Base-by-base conservation (phyloP, 495 filamentous ascomycete genomes). In the Mycothermus thermophilus region DNA sequence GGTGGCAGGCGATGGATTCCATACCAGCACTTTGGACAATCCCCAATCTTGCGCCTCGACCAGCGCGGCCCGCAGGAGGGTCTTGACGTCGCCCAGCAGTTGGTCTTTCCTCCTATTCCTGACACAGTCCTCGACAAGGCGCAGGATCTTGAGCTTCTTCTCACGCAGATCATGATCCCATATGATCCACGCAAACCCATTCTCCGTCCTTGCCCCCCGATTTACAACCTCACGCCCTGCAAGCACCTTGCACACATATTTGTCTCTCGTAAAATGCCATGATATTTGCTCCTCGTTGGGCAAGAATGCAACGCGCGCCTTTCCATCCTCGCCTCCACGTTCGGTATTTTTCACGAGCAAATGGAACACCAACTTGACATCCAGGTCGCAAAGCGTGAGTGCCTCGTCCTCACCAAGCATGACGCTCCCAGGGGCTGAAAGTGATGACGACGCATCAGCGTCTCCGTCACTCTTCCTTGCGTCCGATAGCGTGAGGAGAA, bases 121-220 rank as follows among this genome's bases (percentile, higher is more conserved):
- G 10, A 5, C 12, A 2, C 22, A 22, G 14, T 29, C 17, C 12
- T 24, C 42, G 0, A 41, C 15, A 23, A 39, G 27, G 14, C 42
- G 27, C 20, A 41, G 20, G 2, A 46, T 13, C 34, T 41, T 46
- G 8, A 46, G 20, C 43, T 46, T 46, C 14, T 46, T 46, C 25
- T 46, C 38, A 9, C 43, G 38, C 38, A 46, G 22, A 29, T 46
- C 43, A 29, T 46, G 43, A 17, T 46, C 43, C 43, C 43, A 46
- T n/a, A 27, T 31, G 19, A 46, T 15, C 38, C 43, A 41, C 11
- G 11, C 20, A 4, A 18, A 4, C 8, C 38, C 37, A 13, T 26
- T 33, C 17, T 8, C 36, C 8, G 32, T 44, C 24, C 30, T 29
- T 13, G 43, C 43, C 26, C 43, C 43, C 26, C 43, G 38, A 14